Conservation (phyloP, 2,329 filamentous ascomycete genomes). For the Talaromyces sp. region DNA sequence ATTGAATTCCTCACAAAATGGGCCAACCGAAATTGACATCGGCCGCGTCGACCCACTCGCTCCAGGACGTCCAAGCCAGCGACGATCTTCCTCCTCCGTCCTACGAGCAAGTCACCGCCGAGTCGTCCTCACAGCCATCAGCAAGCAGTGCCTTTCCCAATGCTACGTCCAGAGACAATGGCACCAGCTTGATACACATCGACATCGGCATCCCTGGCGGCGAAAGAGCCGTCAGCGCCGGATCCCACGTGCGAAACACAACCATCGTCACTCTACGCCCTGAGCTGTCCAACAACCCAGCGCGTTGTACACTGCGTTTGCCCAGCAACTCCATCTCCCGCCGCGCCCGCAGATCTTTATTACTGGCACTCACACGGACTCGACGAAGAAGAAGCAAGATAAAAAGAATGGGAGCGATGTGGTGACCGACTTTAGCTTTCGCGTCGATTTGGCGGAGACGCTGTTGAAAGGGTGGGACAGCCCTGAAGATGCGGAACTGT, state of each 20-base stretch:
- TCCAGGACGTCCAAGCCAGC: neutral
- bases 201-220: constrained; percentile 6
- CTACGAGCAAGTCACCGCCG: constrained; percentile 5
- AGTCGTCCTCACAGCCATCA: neutral
- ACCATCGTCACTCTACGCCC: constrained; percentile 30
- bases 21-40: neutral
- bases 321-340: constrained; percentile 41
- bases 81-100: constrained; percentile 2
- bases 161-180: neutral
- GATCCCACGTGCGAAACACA: neutral
- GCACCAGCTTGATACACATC: neutral
- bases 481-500: neutral
- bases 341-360: constrained; percentile 51
- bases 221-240: neutral
- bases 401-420: constrained; percentile 16
- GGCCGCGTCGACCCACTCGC: constrained; percentile 5
- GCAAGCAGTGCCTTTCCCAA: neutral
- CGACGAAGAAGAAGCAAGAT: constrained; percentile 16
- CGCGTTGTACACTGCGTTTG: constrained; percentile 43
- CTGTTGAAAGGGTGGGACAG: constrained; percentile 14
- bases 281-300: constrained; percentile 42
- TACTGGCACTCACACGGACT: constrained; percentile 49
- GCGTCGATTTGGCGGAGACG: constrained; percentile 18
- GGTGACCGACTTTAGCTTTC: constrained; percentile 26
- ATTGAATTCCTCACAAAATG: neutral